Evolutionary conservation across 768 basidiomycete genomes (phyloP).

Genomic region (Leucosporidium yakuticum): DNA sequence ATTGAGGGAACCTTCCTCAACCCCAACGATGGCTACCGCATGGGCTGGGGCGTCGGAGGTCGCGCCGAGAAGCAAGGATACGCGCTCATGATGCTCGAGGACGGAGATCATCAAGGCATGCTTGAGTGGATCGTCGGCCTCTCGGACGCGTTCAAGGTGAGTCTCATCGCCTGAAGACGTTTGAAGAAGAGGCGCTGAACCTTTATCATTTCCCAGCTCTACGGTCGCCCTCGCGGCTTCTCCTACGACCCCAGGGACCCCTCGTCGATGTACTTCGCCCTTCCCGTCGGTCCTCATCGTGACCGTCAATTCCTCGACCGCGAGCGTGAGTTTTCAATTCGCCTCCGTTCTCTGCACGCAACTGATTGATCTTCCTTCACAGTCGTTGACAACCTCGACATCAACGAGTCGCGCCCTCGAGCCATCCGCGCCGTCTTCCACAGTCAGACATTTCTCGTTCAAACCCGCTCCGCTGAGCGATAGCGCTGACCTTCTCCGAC

Average conservation of each 20-base stretch:
- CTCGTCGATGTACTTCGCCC: constrained; percentile 82
- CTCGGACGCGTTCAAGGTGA: constrained; percentile 37
- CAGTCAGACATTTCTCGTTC: constrained; percentile 10
- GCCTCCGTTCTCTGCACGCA: too few species aligned
- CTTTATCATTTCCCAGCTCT: constrained; percentile 74
- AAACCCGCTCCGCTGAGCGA: neutral
- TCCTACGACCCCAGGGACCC: constrained; percentile 84
- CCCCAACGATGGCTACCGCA: constrained; percentile 12
- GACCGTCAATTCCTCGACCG: constrained; percentile 86
- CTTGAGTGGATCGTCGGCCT: constrained; percentile 37
- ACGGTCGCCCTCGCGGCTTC: constrained; percentile 79
- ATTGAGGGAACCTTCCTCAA: constrained; percentile 65
- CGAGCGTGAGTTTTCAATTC: constrained; percentile 47
- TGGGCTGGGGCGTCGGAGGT: constrained; percentile 52
- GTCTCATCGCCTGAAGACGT: neutral
- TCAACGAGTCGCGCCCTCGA: constrained; percentile 28
- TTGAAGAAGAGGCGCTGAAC: constrained; percentile 53
- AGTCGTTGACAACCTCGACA: constrained; percentile 32
- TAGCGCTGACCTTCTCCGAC: neutral
- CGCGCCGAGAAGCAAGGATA: constrained; percentile 62
- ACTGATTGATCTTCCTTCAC: neutral
- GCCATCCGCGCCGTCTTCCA: constrained; percentile 33
- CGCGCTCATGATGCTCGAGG: constrained; percentile 84
- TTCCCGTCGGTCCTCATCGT: constrained; percentile 75
- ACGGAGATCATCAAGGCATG: constrained; percentile 37